phyloP scores from a whole-genome alignment of 2,329 filamentous ascomycete genomes.

The Alternaria triticimaculans region DNA sequence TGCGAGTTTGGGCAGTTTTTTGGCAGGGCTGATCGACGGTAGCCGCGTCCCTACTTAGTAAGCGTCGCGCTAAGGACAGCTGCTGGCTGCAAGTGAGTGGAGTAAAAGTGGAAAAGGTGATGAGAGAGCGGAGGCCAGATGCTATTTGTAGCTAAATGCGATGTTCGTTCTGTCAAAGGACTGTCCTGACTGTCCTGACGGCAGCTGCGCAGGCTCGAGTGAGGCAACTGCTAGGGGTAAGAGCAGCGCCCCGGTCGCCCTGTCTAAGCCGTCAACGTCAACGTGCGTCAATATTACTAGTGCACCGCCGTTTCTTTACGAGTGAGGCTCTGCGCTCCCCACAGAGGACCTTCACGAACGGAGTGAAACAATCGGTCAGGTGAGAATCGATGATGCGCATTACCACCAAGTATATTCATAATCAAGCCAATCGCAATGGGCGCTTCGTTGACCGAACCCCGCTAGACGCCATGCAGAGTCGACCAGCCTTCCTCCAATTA shows the following conservation, averaged over 20 bases:
- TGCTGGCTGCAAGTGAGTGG: slow-evolving; percentile 32
- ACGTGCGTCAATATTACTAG: slow-evolving; percentile 12
- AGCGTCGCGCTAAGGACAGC: slow-evolving; percentile 35
- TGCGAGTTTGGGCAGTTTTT: slow-evolving; percentile 33
- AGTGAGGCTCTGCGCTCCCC: neutral
- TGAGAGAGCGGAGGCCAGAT: slow-evolving; percentile 6
- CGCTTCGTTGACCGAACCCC: slow-evolving; percentile 13
- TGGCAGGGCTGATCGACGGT: slow-evolving; percentile 42
- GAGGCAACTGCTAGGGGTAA: slow-evolving; percentile 24
- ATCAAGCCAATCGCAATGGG: slow-evolving; percentile 5
- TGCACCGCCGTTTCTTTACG: neutral
- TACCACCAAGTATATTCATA: slow-evolving; percentile 1
- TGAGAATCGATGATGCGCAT: neutral
- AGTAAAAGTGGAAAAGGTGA: slow-evolving; percentile 11
- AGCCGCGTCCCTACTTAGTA: slow-evolving; percentile 38
- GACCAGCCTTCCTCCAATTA: slow-evolving; percentile 13
- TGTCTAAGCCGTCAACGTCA: slow-evolving; percentile 15
- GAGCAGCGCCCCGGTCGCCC: slow-evolving; percentile 15
- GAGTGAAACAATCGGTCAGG: neutral
- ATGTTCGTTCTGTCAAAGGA: slow-evolving; percentile 4
- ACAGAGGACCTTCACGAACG: neutral
- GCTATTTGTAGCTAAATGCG: slow-evolving; percentile 9
- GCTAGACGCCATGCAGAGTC: slow-evolving; percentile 3
- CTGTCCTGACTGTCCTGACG: neutral
- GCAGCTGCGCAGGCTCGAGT: slow-evolving; percentile 15